Conservation (phyloP, 441 rosid species). For the Jatropha podagrica region DNA sequence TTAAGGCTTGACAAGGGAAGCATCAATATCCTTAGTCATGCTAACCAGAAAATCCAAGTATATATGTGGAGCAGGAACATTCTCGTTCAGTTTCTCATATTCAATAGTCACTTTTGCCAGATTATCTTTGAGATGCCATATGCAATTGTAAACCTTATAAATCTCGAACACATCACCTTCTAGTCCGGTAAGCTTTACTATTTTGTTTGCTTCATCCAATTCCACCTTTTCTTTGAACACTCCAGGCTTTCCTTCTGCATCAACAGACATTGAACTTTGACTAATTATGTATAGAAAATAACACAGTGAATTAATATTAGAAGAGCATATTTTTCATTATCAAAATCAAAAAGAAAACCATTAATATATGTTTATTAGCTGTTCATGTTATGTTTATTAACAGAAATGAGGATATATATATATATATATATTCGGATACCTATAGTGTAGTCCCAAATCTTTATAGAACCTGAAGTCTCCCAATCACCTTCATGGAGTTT, state of each 20-base stretch:
- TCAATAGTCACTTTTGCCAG: slow-evolving; percentile 18
- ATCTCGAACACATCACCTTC: slow-evolving; percentile 33
- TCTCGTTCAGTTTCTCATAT: slow-evolving; percentile 27
- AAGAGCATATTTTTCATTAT: no score
- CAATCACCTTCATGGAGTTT: slow-evolving; percentile 37
- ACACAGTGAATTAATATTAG: no score
- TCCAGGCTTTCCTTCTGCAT: slow-evolving; percentile 29
- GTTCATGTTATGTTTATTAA: no score
- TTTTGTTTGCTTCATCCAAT: slow-evolving; percentile 29
- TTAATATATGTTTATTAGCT: no score
- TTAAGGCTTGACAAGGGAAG: background rate
- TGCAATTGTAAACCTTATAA: slow-evolving; percentile 27
- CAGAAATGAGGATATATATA: no score
- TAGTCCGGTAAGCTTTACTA: slow-evolving; percentile 16
- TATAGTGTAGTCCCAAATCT: background rate
- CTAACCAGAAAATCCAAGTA: slow-evolving; percentile 25
- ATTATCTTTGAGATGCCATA: slow-evolving; percentile 16
- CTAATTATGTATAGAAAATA: background rate
- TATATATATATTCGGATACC: background rate
- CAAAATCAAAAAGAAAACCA: no score
- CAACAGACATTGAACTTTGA: no score
- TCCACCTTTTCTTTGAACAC: slow-evolving; percentile 27
- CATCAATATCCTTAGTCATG: slow-evolving; percentile 22
- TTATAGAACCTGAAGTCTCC: slow-evolving; percentile 25
- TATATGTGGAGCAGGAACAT: slow-evolving; percentile 20